These are phyloP conservation scores for Fagus sylvatica DNA, from an alignment of 306 rosid species.

Conservation along the genomic window DNA sequence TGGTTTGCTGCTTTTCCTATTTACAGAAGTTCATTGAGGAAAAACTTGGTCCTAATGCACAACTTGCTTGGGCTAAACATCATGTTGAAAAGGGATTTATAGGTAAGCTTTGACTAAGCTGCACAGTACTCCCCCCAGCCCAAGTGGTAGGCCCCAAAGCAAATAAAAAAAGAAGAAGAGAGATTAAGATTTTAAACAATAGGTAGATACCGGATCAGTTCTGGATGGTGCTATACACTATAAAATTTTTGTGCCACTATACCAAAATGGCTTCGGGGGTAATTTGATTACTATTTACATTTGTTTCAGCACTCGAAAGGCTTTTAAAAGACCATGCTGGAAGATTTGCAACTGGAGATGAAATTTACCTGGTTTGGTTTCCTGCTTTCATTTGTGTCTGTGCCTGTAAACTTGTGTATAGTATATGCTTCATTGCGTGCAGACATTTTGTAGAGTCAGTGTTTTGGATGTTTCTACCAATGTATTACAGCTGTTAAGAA, in stretches of 20 bases:
- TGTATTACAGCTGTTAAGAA: neutral
- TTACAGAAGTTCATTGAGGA: slow-evolving; percentile 71
- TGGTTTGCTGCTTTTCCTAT: slow-evolving; percentile 22
- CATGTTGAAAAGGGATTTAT: slow-evolving; percentile 59
- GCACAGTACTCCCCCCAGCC: too few species aligned
- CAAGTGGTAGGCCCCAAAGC: too few species aligned
- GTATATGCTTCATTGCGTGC: too few species aligned
- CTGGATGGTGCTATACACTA: too few species aligned
- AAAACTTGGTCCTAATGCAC: slow-evolving; percentile 54
- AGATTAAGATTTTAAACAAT: too few species aligned
- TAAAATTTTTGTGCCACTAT: neutral
- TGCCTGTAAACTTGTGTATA: neutral
- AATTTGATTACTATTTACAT: neutral
- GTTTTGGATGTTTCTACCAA: neutral
- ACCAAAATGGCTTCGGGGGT: too few species aligned
- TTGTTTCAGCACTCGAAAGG: slow-evolving; percentile 56
- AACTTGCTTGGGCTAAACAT: slow-evolving; percentile 50
- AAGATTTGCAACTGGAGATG: slow-evolving; percentile 61
- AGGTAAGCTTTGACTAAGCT: too few species aligned
- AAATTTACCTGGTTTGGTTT: slow-evolving; percentile 44
- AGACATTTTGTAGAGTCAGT: neutral
- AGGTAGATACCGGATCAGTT: too few species aligned
- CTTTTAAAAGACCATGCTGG: slow-evolving; percentile 50
- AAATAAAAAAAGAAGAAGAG: neutral
- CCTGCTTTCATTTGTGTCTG: neutral